These are phyloP conservation scores for Blastobotrys raffinosifermentans DNA, from an alignment of 1,139 yeast species.

Conservation along the genomic window DNA sequence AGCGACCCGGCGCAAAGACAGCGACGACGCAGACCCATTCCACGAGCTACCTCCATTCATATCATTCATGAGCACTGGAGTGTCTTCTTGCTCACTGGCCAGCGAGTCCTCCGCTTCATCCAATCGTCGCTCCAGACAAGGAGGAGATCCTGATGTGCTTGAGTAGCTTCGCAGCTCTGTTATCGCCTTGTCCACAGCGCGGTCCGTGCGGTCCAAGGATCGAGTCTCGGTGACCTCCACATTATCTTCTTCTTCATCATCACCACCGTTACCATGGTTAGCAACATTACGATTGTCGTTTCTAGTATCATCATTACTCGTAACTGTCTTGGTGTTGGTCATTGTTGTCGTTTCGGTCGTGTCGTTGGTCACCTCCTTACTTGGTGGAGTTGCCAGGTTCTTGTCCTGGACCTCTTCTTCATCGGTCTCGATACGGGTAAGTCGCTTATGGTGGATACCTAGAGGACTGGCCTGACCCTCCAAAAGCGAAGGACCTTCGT, in stretches of 20 bases:
- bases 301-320: too few relatives aligned
- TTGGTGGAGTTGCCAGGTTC: slow-evolving; percentile 1
- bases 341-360: too few relatives aligned
- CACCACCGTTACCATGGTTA: not conserved
- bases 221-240: slow-evolving; percentile 7
- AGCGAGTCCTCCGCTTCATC: slow-evolving; percentile 19
- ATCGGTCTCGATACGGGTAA: not conserved
- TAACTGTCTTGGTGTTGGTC: too few relatives aligned
- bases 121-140: slow-evolving; percentile 13
- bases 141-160: slow-evolving; percentile 13
- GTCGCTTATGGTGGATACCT: not conserved
- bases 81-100: slow-evolving; percentile 18
- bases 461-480: not conserved
- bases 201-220: not conserved
- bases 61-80: slow-evolving; percentile 12
- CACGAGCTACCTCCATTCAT: slow-evolving; percentile 6
- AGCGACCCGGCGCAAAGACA: slow-evolving; percentile 6
- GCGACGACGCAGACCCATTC: slow-evolving; percentile 10
- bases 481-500: not conserved
- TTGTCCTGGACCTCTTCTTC: not conserved
- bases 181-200: slow-evolving; percentile 1
- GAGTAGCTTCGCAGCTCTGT: not conserved
- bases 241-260: slow-evolving; percentile 8
- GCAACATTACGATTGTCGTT: too few relatives aligned
- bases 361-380: too few relatives aligned